These are phyloP conservation scores for Cadophora gregata DNA, from an alignment of 2,329 filamentous ascomycete species.

Conservation along the genomic window DNA sequence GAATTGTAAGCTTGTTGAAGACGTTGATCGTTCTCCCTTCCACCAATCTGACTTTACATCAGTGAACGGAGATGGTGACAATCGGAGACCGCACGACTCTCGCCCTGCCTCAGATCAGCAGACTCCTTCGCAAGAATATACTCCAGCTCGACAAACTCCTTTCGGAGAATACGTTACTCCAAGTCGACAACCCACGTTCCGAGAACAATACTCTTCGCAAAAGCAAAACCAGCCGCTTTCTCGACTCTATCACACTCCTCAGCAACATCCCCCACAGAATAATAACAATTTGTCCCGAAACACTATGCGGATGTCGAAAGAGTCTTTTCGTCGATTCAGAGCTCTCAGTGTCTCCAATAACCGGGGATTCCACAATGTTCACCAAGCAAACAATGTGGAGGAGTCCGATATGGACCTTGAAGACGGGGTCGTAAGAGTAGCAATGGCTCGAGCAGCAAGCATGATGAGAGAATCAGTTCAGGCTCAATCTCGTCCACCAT, in stretches of 20 bases:
- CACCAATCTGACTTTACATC: background rate
- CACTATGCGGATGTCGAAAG: background rate
- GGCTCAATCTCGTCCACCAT: conserved; percentile 1
- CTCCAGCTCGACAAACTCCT: background rate
- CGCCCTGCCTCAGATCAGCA: background rate
- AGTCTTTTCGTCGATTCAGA: background rate
- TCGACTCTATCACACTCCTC: background rate
- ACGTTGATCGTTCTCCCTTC: too few species aligned
- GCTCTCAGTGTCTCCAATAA: background rate
- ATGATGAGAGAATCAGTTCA: conserved; percentile 9
- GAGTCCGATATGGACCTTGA: background rate
- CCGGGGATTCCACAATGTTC: background rate
- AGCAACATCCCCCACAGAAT: background rate
- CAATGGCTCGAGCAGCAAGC: background rate
- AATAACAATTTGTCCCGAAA: too few species aligned
- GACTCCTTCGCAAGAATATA: background rate
- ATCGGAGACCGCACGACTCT: background rate
- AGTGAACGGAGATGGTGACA: background rate
- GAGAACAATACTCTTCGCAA: background rate
- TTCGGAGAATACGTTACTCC: background rate
- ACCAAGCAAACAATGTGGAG: background rate
- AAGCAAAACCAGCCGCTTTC: background rate
- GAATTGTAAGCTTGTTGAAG: background rate
- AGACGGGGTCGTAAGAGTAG: background rate
- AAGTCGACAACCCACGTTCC: background rate